These are phyloP conservation scores for Citrus unshiu DNA, from an alignment of 345 rosid genomes.

Conservation along the genomic window DNA sequence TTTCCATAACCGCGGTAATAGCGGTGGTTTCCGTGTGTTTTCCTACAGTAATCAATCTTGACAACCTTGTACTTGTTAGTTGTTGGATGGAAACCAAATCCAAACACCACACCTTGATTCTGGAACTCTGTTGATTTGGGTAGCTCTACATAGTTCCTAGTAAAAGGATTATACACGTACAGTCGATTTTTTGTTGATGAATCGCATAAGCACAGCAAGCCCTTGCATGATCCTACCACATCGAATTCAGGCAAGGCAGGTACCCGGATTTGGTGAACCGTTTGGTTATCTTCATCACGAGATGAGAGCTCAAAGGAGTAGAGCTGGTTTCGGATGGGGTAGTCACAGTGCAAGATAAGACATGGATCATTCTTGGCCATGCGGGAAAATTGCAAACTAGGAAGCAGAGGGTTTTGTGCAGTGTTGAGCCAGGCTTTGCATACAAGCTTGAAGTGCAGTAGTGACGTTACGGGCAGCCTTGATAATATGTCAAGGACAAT, in stretches of 20 bases:
- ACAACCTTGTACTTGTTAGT: constrained; percentile 37
- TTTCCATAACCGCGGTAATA: background rate
- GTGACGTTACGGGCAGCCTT: constrained; percentile 33
- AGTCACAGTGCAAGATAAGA: constrained; percentile 39
- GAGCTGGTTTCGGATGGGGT: constrained; percentile 40
- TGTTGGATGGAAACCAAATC: constrained; percentile 40
- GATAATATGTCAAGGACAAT: constrained; percentile 30
- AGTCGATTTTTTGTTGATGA: constrained; percentile 21
- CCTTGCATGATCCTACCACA: constrained; percentile 47
- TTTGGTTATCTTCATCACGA: background rate
- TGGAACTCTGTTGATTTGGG: constrained; percentile 26
- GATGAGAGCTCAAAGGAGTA: constrained; percentile 31
- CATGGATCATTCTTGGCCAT: constrained; percentile 25
- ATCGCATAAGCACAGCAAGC: constrained; percentile 38
- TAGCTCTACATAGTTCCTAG: constrained; percentile 24
- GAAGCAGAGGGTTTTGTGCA: constrained; percentile 26
- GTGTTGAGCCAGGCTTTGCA: constrained; percentile 36
- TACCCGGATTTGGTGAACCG: constrained; percentile 23
- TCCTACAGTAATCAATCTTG: constrained; percentile 25
- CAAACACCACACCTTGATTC: constrained; percentile 32
- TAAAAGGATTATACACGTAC: constrained; percentile 38
- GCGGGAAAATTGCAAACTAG: constrained; percentile 2
- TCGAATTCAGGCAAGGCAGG: constrained; percentile 35
- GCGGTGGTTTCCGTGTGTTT: background rate
- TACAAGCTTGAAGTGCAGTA: constrained; percentile 36